Evolutionary conservation across 1,284 basidiomycete species (phyloP), one percentile per base, ranked within the genome.

Genomic region (Ceratobasidium sp.): DNA sequence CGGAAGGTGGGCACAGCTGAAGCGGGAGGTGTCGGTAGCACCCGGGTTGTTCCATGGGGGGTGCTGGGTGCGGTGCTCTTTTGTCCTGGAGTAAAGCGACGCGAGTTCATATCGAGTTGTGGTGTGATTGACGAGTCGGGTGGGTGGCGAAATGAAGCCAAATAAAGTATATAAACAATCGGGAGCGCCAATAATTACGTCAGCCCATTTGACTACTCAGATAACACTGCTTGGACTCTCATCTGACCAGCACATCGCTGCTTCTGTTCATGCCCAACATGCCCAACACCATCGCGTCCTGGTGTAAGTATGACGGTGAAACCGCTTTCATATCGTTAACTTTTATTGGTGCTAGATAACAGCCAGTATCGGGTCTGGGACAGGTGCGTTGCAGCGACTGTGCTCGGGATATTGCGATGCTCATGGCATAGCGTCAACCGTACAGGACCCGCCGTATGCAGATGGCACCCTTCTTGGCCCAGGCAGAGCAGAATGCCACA

Each of bases 401-500:
- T 17, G 38, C 8, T 17, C 38, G 7, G 42, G 15, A 12, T 22
- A n/a, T 22, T 22, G 31, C 6, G 25, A n/a, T 29, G 57, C 73
- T 79, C 82, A 1, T 77, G 81, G 22, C 86, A 84, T 85, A 85
- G 85, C 72, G 82, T 62, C 32, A n/a, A 22, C 13, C 25, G 20
- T 50, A 17, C 58, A 62, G 85, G 64, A 84, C 83, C 17, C 81
- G 84, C 54, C 76, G 81, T 35, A 75, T 85, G 20, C 82, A 82
- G 38, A 80, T 81, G 42, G 73, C 84, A 15, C 83, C 83, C 15
- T 86, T 79, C 73, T 74, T 86, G 64, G 83, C 85, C 31, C 79
- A 82, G 71, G 80, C 82, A 12, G 81, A 85, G 60, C 84, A 82
- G 40, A 79, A 77, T 55, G 77, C 82, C 22, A 80, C 80, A 29